Percentiles rank a stretch among this genome's conserved stretches.
These are phyloP conservation scores for Verticillium zaregamsianum DNA, from an alignment of 2,329 filamentous ascomycete species.

Conservation along the genomic window DNA sequence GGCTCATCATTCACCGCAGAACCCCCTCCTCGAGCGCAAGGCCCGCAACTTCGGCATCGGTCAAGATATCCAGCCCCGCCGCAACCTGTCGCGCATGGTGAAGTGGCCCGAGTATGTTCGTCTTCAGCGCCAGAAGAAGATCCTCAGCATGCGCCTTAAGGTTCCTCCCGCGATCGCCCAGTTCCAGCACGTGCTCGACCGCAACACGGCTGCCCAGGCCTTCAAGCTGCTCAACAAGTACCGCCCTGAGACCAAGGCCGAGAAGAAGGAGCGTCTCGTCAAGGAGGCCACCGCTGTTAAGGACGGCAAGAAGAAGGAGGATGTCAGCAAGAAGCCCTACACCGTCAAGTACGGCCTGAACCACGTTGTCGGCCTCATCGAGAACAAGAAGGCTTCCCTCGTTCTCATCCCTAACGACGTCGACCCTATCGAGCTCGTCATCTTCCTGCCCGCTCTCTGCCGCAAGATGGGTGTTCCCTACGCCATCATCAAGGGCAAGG, in stretches of 20 bases:
- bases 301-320: constrained; percentile 99
- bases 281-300: constrained; percentile 97
- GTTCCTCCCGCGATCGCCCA: constrained; percentile 95
- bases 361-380: constrained; percentile 94
- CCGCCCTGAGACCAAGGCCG: constrained; percentile 95
- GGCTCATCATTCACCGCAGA: constrained; percentile 50
- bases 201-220: constrained; percentile 91
- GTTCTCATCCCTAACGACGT: constrained; percentile 99
- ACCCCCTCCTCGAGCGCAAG: constrained; percentile 98
- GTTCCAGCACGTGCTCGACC: constrained; percentile 96
- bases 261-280: constrained; percentile 99
- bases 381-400: constrained; percentile 99
- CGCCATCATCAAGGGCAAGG: constrained; percentile 99
- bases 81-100: constrained; percentile 97
- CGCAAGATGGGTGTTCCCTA: constrained; percentile 99
- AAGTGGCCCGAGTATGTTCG: constrained; percentile 99
- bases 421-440: constrained; percentile 98
- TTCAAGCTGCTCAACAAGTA: constrained; percentile 99
- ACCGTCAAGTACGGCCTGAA: constrained; percentile 99
- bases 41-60: constrained; percentile 97
- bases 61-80: constrained; percentile 95
- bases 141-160: constrained; percentile 97
- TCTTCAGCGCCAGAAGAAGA: constrained; percentile 91
- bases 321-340: constrained; percentile 99
- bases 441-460: constrained; percentile 98